Percentiles rank a stretch among this genome's conserved stretches.
Evolutionary conservation across 768 basidiomycete species (phyloP).

Genomic region (Collybia sordida): DNA sequence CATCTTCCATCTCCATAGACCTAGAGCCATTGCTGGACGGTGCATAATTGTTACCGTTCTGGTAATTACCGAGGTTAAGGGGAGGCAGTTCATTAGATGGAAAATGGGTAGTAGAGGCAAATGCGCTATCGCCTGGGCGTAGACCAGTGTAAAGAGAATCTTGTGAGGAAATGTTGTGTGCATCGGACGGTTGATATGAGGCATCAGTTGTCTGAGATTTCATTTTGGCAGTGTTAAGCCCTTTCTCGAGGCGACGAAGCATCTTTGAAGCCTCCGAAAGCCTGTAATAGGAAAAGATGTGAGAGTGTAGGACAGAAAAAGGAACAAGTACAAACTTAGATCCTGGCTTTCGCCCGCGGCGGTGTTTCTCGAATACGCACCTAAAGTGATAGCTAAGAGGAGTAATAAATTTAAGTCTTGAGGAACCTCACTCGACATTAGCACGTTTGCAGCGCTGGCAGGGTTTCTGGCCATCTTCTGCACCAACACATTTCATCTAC

Average conservation of each 20-base stretch:
- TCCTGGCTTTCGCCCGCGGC: conserved; percentile 84
- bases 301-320: conserved; percentile 8
- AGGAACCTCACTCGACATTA: conserved; percentile 61
- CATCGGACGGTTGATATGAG: conserved; percentile 32
- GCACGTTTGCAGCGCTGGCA: conserved; percentile 86
- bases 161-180: conserved; percentile 24
- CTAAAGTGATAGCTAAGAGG: conserved; percentile 33
- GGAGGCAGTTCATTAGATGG: conserved; percentile 49
- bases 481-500: conserved; percentile 91
- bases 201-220: conserved; percentile 53
- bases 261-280: conserved; percentile 88
- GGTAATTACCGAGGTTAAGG: conserved; percentile 40
- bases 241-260: conserved; percentile 84
- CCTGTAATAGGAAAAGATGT: conserved; percentile 34
- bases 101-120: conserved; percentile 34
- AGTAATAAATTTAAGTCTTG: conserved; percentile 12
- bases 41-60: conserved; percentile 31
- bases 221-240: conserved; percentile 72
- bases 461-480: conserved; percentile 77
- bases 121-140: conserved; percentile 31
- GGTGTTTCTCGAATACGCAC: conserved; percentile 87
- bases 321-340: conserved; percentile 62
- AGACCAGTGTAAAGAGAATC: conserved; percentile 28
- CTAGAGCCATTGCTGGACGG: conserved; percentile 35
- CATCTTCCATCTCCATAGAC: conserved; percentile 55